A percentile compares a stretch with the other conserved stretches of the same genome.
These are phyloP conservation scores for Clitopilus hobsonii DNA, from an alignment of 768 basidiomycete species.

Conservation along the genomic window DNA sequence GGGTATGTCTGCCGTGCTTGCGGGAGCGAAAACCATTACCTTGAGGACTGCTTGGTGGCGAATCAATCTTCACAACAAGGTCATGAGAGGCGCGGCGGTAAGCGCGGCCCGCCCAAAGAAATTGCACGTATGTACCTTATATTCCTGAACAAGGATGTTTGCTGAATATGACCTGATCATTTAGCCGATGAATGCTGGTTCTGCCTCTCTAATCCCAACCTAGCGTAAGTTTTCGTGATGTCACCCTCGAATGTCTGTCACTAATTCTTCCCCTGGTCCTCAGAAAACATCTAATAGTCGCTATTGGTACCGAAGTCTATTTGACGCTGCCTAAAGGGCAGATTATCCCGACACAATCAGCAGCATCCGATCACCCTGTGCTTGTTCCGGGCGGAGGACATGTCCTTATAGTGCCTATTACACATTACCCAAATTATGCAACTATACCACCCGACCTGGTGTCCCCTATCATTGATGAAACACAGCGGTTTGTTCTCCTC, in stretches of 20 bases:
- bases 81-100: conserved; percentile 34
- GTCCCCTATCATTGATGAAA: conserved; percentile 73
- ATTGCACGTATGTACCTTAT: conserved; percentile 62
- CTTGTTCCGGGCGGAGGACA: conserved; percentile 93
- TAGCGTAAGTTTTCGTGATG: conserved; percentile 54
- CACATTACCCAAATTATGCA: conserved; percentile 85
- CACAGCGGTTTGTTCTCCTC: conserved; percentile 51
- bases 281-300: conserved; percentile 93
- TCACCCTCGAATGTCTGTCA: not conserved
- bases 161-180: not conserved
- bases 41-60: conserved; percentile 80
- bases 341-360: conserved; percentile 72
- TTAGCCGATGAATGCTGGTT: conserved; percentile 96
- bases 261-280: not conserved
- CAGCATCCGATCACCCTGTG: conserved; percentile 37
- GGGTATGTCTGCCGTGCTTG: conserved; percentile 93
- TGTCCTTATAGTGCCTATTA: conserved; percentile 88
- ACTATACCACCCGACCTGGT: conserved; percentile 79
- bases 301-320: conserved; percentile 92
- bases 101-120: conserved; percentile 64
- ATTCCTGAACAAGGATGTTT: not conserved
- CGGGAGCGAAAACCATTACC: conserved; percentile 78
- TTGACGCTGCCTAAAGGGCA: conserved; percentile 96
- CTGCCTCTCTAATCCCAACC: conserved; percentile 89
- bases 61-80: conserved; percentile 41